phyloP scores from a whole-genome alignment of 2,329 filamentous ascomycete species.

The Periglandula ipomoeae region DNA sequence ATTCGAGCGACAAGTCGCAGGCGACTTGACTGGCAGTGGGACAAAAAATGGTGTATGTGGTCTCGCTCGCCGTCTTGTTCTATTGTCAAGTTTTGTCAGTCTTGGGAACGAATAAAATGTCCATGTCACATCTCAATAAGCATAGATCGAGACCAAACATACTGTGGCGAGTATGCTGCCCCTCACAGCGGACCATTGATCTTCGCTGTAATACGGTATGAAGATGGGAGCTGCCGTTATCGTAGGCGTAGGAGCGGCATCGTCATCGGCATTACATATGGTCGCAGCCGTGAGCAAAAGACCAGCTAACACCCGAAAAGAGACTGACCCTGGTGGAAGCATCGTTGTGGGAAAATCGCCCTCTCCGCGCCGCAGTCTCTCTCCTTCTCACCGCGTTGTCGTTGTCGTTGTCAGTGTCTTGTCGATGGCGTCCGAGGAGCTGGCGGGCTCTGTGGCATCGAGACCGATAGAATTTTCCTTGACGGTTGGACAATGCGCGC shows the following conservation, averaged over 20 bases:
- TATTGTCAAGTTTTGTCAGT: constrained; percentile 12
- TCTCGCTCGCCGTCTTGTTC: constrained; percentile 27
- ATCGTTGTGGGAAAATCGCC: background rate
- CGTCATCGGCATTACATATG: constrained; percentile 8
- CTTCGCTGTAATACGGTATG: constrained; percentile 31
- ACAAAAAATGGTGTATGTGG: constrained; percentile 41
- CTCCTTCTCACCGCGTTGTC: background rate
- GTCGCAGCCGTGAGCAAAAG: constrained; percentile 11
- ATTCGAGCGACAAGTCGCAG: constrained; percentile 35
- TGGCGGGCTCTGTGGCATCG: background rate
- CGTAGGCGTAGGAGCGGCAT: constrained; percentile 13
- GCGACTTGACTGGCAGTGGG: constrained; percentile 28
- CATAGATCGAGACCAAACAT: constrained; percentile 10
- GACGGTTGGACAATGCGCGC: background rate
- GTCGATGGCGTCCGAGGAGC: background rate
- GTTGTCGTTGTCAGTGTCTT: background rate
- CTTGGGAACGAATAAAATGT: background rate
- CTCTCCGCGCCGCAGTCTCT: background rate
- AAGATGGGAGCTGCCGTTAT: constrained; percentile 35
- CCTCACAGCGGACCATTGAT: constrained; percentile 35
- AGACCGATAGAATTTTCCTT: background rate
- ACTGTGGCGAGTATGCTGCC: constrained; percentile 37
- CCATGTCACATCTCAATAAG: background rate
- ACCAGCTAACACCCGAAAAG: constrained; percentile 8
- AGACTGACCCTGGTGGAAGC: background rate